phyloP scores from a whole-genome alignment of 371 early-diverging fungal species.

The Mortierella sp. region DNA sequence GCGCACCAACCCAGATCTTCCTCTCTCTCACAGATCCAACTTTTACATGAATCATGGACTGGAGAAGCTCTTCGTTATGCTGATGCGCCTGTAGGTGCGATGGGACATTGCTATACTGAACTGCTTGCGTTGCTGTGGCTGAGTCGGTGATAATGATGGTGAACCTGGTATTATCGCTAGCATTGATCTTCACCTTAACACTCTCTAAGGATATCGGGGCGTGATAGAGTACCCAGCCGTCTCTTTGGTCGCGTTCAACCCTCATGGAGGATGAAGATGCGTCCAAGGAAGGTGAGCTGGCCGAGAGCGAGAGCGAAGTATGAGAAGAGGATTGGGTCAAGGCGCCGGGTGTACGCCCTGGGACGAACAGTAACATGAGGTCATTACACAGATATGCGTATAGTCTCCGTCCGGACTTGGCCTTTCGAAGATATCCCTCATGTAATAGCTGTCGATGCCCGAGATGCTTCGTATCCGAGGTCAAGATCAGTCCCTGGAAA shows the following conservation, averaged over 20 bases:
- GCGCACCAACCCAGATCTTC: constrained; percentile 15
- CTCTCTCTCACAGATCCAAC: constrained; percentile 22
- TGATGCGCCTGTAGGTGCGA: constrained; percentile 17
- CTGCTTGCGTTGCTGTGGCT: neutral
- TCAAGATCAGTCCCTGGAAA: constrained; percentile 64
- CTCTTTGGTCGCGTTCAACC: neutral
- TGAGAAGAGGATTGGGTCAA: constrained; percentile 15
- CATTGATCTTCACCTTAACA: constrained; percentile 20
- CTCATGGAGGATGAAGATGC: constrained; percentile 4
- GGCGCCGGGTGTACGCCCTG: constrained; percentile 14
- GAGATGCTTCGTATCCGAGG: constrained; percentile 68
- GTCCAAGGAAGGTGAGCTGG: constrained; percentile 1
- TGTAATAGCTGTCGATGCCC: constrained; percentile 80
- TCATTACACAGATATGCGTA: constrained; percentile 92
- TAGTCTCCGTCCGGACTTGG: constrained; percentile 86
- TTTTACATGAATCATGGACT: constrained; percentile 33
- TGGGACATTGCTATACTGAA: constrained; percentile 13
- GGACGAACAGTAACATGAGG: constrained; percentile 72
- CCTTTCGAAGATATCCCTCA: constrained; percentile 86
- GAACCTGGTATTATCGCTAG: constrained; percentile 26
- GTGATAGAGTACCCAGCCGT: constrained; percentile 37
- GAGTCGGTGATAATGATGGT: constrained; percentile 15
- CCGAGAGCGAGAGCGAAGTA: constrained; percentile 5
- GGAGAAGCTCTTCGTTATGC: neutral
- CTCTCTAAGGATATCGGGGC: constrained; percentile 35